Conservation (phyloP, 75 land plant species). For the Cryptomeria japonica region DNA sequence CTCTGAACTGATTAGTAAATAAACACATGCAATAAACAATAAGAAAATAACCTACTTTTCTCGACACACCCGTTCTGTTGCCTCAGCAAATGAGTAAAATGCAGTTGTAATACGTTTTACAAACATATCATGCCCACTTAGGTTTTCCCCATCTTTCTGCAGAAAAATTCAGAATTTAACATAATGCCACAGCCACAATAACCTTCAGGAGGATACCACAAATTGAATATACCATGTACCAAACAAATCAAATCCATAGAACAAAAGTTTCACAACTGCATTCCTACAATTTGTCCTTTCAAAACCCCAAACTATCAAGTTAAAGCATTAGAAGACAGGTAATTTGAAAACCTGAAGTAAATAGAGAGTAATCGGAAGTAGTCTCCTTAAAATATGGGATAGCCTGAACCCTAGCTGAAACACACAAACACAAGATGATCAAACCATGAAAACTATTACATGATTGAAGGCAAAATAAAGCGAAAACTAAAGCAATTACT, state of each 20-base stretch:
- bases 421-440: neutral
- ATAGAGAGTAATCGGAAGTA: slow-evolving; percentile 17
- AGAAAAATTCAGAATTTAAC: neutral
- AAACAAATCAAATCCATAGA: neutral
- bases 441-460: neutral
- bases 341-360: slow-evolving; percentile 11
- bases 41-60: slow-evolving; percentile 63
- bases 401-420: slow-evolving; percentile 84
- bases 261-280: neutral
- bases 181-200: neutral
- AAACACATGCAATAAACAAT: neutral
- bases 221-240: neutral
- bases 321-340: neutral
- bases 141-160: slow-evolving; percentile 97
- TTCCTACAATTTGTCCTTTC: neutral
- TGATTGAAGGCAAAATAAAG: neutral
- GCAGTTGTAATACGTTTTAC: slow-evolving; percentile 82
- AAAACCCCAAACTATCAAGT: neutral
- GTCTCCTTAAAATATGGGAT: slow-evolving; percentile 82
- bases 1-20: neutral
- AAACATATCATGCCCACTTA: slow-evolving; percentile 95
- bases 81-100: slow-evolving; percentile 87
- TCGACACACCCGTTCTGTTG: slow-evolving; percentile 83
- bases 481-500: neutral
- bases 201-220: neutral